Percentiles rank a stretch among this genome's conserved stretches.
Conservation (phyloP, 1,139 yeast species). For the Schwanniomyces etchellsii region DNA sequence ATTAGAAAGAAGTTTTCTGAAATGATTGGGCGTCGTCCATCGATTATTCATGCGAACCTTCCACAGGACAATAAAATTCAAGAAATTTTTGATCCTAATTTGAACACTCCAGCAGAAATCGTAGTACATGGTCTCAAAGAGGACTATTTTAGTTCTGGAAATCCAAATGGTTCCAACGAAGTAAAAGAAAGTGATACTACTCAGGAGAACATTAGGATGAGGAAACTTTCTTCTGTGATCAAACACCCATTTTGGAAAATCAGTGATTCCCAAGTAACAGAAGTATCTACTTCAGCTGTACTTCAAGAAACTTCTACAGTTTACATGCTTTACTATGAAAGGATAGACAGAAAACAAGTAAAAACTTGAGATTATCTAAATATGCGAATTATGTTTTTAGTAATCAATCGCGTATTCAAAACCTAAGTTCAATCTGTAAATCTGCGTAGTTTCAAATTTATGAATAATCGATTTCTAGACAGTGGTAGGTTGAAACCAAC, state of each 20-base stretch:
- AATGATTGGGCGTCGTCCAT: constrained; percentile 42
- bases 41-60: constrained; percentile 34
- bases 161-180: constrained; percentile 2
- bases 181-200: neutral
- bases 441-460: too few species aligned
- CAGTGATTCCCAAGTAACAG: constrained; percentile 68
- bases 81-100: constrained; percentile 34
- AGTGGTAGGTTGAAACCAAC: too few species aligned
- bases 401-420: too few species aligned
- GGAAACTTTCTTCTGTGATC: constrained; percentile 47
- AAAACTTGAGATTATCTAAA: constrained; percentile 4
- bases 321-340: constrained; percentile 78
- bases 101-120: constrained; percentile 41
- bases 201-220: constrained; percentile 27
- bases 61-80: constrained; percentile 11
- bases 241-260: constrained; percentile 81
- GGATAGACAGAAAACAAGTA: constrained; percentile 29
- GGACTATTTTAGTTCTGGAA: constrained; percentile 16
- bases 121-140: constrained; percentile 28
- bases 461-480: too few species aligned
- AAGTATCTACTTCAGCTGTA: constrained; percentile 56
- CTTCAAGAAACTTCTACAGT: constrained; percentile 67
- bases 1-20: constrained; percentile 34
- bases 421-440: too few species aligned
- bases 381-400: neutral